Conservation (phyloP, 1,284 basidiomycete species). For the Neolentinus lepideus region DNA sequence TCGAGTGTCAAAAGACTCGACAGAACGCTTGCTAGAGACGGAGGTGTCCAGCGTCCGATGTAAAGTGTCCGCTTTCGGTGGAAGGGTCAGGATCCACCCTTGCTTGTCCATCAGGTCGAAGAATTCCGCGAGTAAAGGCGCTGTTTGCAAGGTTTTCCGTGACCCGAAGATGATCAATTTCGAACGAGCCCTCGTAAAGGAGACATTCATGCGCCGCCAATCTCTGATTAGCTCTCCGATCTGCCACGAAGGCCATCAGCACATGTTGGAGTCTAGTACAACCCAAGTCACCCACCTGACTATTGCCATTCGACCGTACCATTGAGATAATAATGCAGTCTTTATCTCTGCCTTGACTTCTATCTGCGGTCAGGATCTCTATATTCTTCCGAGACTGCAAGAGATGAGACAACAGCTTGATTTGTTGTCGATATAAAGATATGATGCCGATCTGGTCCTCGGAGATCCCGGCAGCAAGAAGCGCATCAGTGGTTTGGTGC, state of each 20-base stretch:
- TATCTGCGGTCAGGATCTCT: conserved; percentile 93
- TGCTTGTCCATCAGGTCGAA: conserved; percentile 65
- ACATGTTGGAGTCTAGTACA: conserved; percentile 4
- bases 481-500: conserved; percentile 55
- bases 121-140: conserved; percentile 65
- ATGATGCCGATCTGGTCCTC: conserved; percentile 81
- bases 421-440: conserved; percentile 91
- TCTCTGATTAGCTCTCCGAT: conserved; percentile 91
- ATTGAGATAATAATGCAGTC: conserved; percentile 92
- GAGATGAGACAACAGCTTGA: conserved; percentile 72
- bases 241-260: conserved; percentile 28
- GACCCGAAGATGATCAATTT: conserved; percentile 92
- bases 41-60: not conserved
- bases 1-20: not conserved
- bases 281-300: conserved; percentile 45
- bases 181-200: conserved; percentile 86
- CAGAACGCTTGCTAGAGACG: not conserved
- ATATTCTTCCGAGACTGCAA: conserved; percentile 48
- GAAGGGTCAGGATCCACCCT: conserved; percentile 47
- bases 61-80: not conserved
- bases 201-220: conserved; percentile 94
- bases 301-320: conserved; percentile 78
- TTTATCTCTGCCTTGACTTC: conserved; percentile 95
- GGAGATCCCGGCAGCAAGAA: conserved; percentile 60
- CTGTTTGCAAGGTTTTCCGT: conserved; percentile 56